Conservation (phyloP, 2,329 filamentous ascomycete species). For the Phyllachora maydis region DNA sequence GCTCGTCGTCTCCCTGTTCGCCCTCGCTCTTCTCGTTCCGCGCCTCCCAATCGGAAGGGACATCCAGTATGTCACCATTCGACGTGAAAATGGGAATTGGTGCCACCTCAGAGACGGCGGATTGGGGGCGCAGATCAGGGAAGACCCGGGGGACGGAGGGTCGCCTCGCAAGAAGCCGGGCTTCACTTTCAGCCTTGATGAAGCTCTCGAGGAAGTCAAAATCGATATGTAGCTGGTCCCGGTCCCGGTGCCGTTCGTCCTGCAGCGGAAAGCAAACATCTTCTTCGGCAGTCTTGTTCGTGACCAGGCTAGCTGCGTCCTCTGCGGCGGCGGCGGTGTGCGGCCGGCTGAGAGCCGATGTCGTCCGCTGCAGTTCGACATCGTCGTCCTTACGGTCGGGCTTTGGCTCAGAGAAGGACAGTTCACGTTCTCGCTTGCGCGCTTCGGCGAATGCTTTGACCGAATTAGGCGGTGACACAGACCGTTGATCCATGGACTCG, state of each 20-base stretch:
- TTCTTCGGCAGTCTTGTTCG: slow-evolving; percentile 56
- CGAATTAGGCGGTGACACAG: slow-evolving; percentile 80
- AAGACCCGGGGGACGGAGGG: slow-evolving; percentile 31
- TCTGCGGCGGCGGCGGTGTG: slow-evolving; percentile 40
- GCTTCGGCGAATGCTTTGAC: slow-evolving; percentile 93
- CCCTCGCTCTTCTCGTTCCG: slow-evolving; percentile 32
- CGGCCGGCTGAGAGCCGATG: slow-evolving; percentile 38
- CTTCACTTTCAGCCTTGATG: slow-evolving; percentile 39
- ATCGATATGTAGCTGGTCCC: slow-evolving; percentile 71
- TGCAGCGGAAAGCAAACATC: slow-evolving; percentile 79
- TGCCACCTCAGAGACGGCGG: slow-evolving; percentile 7
- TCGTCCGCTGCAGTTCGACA: slow-evolving; percentile 51
- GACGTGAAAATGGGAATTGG: slow-evolving; percentile 21
- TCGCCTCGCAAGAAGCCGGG: slow-evolving; percentile 24
- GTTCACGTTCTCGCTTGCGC: slow-evolving; percentile 60
- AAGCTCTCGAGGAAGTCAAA: slow-evolving; percentile 92
- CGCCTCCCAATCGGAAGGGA: slow-evolving; percentile 23
- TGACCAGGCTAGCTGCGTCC: slow-evolving; percentile 38
- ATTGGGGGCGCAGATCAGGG: slow-evolving; percentile 32
- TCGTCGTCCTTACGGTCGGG: slow-evolving; percentile 7
- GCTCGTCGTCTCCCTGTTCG: slow-evolving; percentile 14
- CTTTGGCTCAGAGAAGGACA: slow-evolving; percentile 27
- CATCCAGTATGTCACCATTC: slow-evolving; percentile 35
- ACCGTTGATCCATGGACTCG: slow-evolving; percentile 39
- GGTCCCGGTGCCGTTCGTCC: slow-evolving; percentile 42